These are phyloP conservation scores for Xanthoparmelia taractica DNA, from an alignment of 495 filamentous ascomycete species.

Conservation along the genomic window DNA sequence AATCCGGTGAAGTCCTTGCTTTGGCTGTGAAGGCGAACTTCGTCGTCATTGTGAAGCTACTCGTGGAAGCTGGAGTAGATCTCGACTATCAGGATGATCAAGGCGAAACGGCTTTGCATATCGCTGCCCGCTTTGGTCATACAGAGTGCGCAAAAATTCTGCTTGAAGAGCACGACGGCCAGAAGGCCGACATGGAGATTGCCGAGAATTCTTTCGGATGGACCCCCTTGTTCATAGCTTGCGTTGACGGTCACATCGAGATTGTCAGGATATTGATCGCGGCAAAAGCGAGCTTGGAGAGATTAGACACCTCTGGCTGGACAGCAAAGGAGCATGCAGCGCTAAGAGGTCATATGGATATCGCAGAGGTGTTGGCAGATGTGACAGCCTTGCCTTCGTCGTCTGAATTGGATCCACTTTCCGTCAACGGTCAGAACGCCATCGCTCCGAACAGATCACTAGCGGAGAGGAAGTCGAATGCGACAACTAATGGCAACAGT, in stretches of 20 bases:
- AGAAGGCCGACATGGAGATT: constrained; percentile 68
- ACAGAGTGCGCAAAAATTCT: constrained; percentile 68
- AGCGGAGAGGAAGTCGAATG: constrained; percentile 46
- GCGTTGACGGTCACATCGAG: constrained; percentile 71
- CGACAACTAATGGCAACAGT: constrained; percentile 32
- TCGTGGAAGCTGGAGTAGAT: constrained; percentile 86
- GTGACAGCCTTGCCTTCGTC: constrained; percentile 38
- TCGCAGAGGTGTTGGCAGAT: constrained; percentile 59
- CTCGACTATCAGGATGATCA: constrained; percentile 89
- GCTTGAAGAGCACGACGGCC: constrained; percentile 56
- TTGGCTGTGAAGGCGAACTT: constrained; percentile 83
- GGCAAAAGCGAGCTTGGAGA: constrained; percentile 65
- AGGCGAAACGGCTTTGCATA: constrained; percentile 88
- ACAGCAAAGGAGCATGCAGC: constrained; percentile 90
- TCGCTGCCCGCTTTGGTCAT: constrained; percentile 85
- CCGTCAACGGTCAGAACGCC: constrained; percentile 37
- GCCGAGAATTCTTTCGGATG: constrained; percentile 80
- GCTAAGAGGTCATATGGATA: constrained; percentile 73
- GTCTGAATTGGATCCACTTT: constrained; percentile 33
- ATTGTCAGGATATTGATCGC: constrained; percentile 71
- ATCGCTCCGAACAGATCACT: constrained; percentile 34
- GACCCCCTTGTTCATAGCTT: constrained; percentile 88
- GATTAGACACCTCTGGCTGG: constrained; percentile 82
- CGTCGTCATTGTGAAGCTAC: constrained; percentile 67
- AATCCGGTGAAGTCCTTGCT: constrained; percentile 83